Base-by-base conservation (phyloP, 176 grass and related monocot species). In the Rhynchospora breviuscula region DNA sequence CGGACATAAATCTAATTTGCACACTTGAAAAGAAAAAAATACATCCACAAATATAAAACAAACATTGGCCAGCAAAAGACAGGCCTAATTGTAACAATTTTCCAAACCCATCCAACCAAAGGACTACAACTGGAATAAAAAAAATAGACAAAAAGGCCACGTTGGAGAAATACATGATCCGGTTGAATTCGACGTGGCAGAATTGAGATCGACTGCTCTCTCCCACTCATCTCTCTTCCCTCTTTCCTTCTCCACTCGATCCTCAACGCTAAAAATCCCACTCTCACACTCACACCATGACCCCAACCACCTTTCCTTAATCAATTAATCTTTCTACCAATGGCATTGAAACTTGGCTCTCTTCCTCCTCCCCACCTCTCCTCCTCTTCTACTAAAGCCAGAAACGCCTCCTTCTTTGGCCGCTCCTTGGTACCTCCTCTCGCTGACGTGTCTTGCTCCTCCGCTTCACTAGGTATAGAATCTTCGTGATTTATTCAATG, bases 341-440 rank as follows among this genome's bases (percentile, higher is more conserved):
- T 94, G 92, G 89, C 91, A 63, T 83, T 91, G 78, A 93, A 87
- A 83, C 81, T 94, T 52, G 79, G 83, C 72, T 54, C 89, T 67
- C 81, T 91, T 67, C 83, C 92, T 44, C 90, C 87, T 13, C 90
- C 87, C 10, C 88, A 88, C 60, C 81, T 91, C 69, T 35, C 66
- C 82, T 88, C 87, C 59, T 80, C 89, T 14, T 63, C 60, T 49
- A 60, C 40, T 23, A 77, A 49, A 65, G 13, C 26, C 79, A 89
- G 45, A 63, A 59, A 69, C 62, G 75, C 67, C 67, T 82, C 83
- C 22, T 61, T 89, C 79, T 89, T 59, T 46, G 3, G 84, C 77
- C 19, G 10, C 84, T 66, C 81, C 69, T 46, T 86, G 25, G 57
- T 85, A 66, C 75, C 45, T 22, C 48, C 86, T 45, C 81, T 74